Base-by-base conservation (phyloP, 192 early-diverging fungal species). In the Gryganskiella cystojenkinii region DNA sequence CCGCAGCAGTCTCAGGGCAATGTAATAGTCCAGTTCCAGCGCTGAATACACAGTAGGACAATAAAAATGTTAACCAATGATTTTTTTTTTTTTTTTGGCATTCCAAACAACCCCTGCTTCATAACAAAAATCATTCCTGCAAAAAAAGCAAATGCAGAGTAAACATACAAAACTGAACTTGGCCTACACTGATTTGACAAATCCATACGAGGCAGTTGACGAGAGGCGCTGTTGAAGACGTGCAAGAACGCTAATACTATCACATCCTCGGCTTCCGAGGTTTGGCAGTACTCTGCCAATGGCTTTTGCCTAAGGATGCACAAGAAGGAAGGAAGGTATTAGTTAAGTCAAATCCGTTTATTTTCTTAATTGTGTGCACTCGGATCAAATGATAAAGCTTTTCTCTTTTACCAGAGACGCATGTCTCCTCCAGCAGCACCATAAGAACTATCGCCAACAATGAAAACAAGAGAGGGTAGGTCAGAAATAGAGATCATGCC, bases 1-100 rank as follows among this genome's bases (percentile, higher is more conserved):
- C 92, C 65, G 56, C 71, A 20, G 86, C 92, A 56, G 94, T 84
- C 19, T 83, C 64, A 9, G 90, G 88, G 71, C 94, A 94, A 53
- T 88, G 84, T 3, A 94, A 84, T 22, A 92, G 70, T 1, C 79
- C 81, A n/a, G 89, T 86, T 50, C 89, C 89, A 7, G 82, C 79
- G 55, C 73, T 78, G 17, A 53, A 22, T 6, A 15, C 5, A n/a
- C n/a, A n/a, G n/a, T n/a, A n/a, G n/a, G n/a, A n/a, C n/a, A n/a
- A n/a, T n/a, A n/a, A n/a, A n/a, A n/a, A n/a, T n/a, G n/a, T n/a
- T n/a, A n/a, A n/a, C n/a, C n/a, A n/a, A n/a, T n/a, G n/a, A n/a
- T n/a, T n/a, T n/a, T n/a, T n/a, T n/a, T n/a, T n/a, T n/a, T n/a
- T n/a, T n/a, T n/a, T n/a, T n/a, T n/a, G n/a, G n/a, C n/a, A n/a